phyloP scores from a whole-genome alignment of 768 basidiomycete species.

The Brasilioporus rufonigricans region DNA sequence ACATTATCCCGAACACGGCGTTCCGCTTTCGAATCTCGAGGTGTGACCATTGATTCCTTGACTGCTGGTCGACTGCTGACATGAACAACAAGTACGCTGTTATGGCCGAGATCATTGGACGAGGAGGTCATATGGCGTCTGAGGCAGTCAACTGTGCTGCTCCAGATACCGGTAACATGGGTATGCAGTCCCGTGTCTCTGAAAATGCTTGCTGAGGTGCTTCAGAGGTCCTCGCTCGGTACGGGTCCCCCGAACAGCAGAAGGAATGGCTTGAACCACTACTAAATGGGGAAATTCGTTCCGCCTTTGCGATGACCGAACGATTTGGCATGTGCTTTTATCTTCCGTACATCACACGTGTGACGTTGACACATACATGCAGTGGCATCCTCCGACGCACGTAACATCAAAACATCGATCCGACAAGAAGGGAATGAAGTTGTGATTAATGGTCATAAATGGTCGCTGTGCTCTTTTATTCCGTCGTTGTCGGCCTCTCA shows the following conservation, averaged over 20 bases:
- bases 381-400: conserved; percentile 94
- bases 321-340: conserved; percentile 55
- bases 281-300: conserved; percentile 89
- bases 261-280: conserved; percentile 86
- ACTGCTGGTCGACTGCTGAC: not conserved
- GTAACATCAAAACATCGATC: conserved; percentile 89
- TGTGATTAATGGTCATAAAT: conserved; percentile 95
- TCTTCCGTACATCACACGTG: conserved; percentile 2
- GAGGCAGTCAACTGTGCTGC: conserved; percentile 93
- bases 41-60: conserved; percentile 39
- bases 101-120: conserved; percentile 94
- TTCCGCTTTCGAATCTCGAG: conserved; percentile 92
- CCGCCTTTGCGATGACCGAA: conserved; percentile 97
- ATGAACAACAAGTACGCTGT: conserved; percentile 77
- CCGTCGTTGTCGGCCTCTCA: conserved; percentile 10
- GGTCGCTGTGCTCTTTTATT: conserved; percentile 44
- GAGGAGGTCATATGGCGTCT: conserved; percentile 76
- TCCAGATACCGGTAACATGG: conserved; percentile 98
- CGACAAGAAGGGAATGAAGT: conserved; percentile 82
- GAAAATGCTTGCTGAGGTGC: not conserved
- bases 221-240: conserved; percentile 93
- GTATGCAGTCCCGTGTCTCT: conserved; percentile 35
- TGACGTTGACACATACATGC: conserved; percentile 1
- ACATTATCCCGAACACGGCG: conserved; percentile 88
- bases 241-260: conserved; percentile 90